A percentile compares a stretch with the other conserved stretches of the same genome.
Evolutionary conservation across 2,329 filamentous ascomycete species (phyloP).

Genomic region (Periconia sp.): DNA sequence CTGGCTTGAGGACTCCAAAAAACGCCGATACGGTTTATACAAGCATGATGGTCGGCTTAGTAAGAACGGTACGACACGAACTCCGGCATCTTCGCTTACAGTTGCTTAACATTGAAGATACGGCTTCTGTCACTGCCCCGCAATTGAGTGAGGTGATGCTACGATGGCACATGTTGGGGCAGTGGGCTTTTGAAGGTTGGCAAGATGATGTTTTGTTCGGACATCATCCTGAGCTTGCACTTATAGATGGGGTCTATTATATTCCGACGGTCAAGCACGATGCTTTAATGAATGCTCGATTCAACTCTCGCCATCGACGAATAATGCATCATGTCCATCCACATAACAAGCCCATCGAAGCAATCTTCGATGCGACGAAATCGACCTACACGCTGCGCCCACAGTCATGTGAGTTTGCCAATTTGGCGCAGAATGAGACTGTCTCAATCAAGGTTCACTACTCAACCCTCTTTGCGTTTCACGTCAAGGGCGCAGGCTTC

Average conservation of each 20-base stretch:
- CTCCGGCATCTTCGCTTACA: slow-evolving; percentile 11
- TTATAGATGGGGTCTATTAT: slow-evolving; percentile 1
- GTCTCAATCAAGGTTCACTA: neutral
- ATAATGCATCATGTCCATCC: too few relatives aligned
- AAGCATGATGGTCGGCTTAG: slow-evolving; percentile 15
- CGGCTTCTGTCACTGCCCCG: slow-evolving; percentile 1
- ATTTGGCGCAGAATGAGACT: too few relatives aligned
- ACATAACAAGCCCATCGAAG: too few relatives aligned
- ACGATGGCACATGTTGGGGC: slow-evolving; percentile 4
- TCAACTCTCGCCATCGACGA: slow-evolving; percentile 30
- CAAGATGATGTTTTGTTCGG: neutral
- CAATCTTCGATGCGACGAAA: too few relatives aligned
- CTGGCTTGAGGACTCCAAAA: slow-evolving; percentile 2
- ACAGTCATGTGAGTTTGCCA: too few relatives aligned
- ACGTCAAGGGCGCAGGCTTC: slow-evolving; percentile 2
- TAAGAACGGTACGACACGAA: slow-evolving; percentile 11
- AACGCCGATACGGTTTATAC: slow-evolving; percentile 1
- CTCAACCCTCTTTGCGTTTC: slow-evolving; percentile 2
- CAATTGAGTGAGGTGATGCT: slow-evolving; percentile 5
- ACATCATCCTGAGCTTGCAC: slow-evolving; percentile 2
- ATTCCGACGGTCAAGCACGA: slow-evolving; percentile 3
- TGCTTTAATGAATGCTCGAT: slow-evolving; percentile 20
- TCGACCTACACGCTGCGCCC: too few relatives aligned
- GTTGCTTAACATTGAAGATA: slow-evolving; percentile 13
- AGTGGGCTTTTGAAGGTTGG: slow-evolving; percentile 1